A percentile compares a stretch with the other conserved stretches of the same genome.
Conservation (phyloP, 2,329 filamentous ascomycete genomes). For the Penicillium paneum region DNA sequence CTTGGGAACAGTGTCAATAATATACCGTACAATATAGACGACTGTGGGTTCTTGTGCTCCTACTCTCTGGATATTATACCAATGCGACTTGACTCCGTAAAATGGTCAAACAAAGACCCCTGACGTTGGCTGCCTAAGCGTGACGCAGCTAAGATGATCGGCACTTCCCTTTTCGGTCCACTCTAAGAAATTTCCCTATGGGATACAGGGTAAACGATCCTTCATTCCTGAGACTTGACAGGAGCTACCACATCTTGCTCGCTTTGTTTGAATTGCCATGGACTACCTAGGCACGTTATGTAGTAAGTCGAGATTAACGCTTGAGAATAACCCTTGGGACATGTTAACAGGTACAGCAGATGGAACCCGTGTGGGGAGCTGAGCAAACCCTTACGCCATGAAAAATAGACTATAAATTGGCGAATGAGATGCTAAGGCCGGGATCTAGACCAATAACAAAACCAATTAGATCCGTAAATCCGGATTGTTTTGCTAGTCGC, state of each 20-base stretch:
- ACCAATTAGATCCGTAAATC: constrained; percentile 23
- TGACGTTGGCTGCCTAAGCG: background rate
- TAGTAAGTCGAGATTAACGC: background rate
- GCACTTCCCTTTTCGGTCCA: constrained; percentile 15
- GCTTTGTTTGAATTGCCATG: background rate
- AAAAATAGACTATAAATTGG: background rate
- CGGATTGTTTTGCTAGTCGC: constrained; percentile 19
- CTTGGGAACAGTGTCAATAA: background rate
- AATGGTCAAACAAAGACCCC: background rate
- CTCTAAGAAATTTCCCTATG: constrained; percentile 12
- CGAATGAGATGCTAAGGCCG: background rate
- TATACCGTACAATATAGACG: background rate
- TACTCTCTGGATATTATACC: background rate
- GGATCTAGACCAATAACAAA: constrained; percentile 7
- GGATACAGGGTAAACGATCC: constrained; percentile 3
- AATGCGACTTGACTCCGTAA: background rate
- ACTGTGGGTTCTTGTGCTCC: background rate
- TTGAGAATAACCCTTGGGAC: background rate
- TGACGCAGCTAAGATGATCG: constrained; percentile 15
- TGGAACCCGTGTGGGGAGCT: constrained; percentile 6
- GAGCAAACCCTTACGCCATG: background rate
- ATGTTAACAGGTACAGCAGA: background rate
- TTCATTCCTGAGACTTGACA: constrained; percentile 16
- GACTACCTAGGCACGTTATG: background rate
- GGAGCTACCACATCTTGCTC: background rate